Percentiles rank a stretch among this genome's conserved stretches.
Conservation (phyloP, 2,329 filamentous ascomycete genomes). For the Sarocladium kiliense region DNA sequence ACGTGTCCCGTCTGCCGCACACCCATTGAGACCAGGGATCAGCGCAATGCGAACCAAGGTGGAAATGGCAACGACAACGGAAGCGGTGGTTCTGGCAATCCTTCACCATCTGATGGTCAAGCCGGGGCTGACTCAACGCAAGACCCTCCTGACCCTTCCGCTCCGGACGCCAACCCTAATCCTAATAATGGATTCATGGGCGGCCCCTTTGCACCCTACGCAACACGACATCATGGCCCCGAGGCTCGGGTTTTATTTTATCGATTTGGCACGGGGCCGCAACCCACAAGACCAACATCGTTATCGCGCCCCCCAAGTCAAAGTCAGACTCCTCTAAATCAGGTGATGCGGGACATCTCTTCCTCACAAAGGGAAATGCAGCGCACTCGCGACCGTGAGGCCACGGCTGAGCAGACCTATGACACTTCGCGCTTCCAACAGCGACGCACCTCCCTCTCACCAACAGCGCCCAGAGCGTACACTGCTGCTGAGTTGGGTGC, state of each 20-base stretch:
- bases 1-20: conserved; percentile 81
- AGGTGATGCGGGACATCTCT: conserved; percentile 25
- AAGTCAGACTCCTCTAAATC: conserved; percentile 22
- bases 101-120: neutral
- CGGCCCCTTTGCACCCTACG: neutral
- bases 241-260: neutral
- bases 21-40: conserved; percentile 40
- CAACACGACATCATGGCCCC: neutral
- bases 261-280: neutral
- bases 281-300: neutral
- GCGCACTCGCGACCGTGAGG: conserved; percentile 15
- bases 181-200: neutral
- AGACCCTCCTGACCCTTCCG: neutral
- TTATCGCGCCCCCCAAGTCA: conserved; percentile 18
- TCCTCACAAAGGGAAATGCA: conserved; percentile 22
- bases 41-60: neutral
- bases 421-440: conserved; percentile 27
- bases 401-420: conserved; percentile 22
- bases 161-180: neutral
- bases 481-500: conserved; percentile 24
- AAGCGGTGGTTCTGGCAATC: neutral
- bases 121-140: neutral
- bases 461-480: conserved; percentile 27
- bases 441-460: conserved; percentile 33
- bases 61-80: neutral